Evolutionary conservation across 208 protist species (phyloP).

Genomic region (Crithidia bombi): DNA sequence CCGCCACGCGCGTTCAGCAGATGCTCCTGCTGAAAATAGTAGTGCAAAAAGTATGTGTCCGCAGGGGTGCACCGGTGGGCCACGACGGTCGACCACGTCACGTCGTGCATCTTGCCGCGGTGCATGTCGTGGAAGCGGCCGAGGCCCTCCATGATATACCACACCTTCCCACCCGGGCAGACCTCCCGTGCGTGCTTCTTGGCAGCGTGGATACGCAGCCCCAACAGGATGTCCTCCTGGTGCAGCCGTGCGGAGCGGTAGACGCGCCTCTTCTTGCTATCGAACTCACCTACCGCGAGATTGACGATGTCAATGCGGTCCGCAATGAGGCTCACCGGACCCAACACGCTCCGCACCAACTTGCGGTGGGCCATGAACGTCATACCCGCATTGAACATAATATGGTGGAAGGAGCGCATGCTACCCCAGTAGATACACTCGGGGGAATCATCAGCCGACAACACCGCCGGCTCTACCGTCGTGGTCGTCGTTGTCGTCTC

Average conservation of each 20-base stretch:
- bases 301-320: not conserved
- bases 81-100: conserved; percentile 25
- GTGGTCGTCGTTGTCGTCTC: too few species aligned
- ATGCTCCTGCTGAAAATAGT: conserved; percentile 23
- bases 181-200: not conserved
- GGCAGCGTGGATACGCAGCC: not conserved
- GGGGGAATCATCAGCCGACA: too few species aligned
- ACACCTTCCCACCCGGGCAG: not conserved
- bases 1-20: too few species aligned
- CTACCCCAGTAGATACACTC: conserved; percentile 13
- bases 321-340: not conserved
- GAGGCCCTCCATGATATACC: not conserved
- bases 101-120: not conserved
- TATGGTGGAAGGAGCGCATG: not conserved
- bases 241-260: not conserved
- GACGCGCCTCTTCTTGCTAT: not conserved
- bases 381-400: not conserved
- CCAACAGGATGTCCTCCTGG: conserved; percentile 9
- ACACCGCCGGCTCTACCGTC: too few species aligned
- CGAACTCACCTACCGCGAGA: not conserved
- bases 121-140: conserved; percentile 19
- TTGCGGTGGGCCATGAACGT: conserved; percentile 2
- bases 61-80: conserved; percentile 19
- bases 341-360: not conserved
- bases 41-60: conserved; percentile 14